Evolutionary conservation across 371 early-diverging fungal species (phyloP), one percentile per base, ranked within the genome.

Genomic region (Lichtheimia corymbifera): DNA sequence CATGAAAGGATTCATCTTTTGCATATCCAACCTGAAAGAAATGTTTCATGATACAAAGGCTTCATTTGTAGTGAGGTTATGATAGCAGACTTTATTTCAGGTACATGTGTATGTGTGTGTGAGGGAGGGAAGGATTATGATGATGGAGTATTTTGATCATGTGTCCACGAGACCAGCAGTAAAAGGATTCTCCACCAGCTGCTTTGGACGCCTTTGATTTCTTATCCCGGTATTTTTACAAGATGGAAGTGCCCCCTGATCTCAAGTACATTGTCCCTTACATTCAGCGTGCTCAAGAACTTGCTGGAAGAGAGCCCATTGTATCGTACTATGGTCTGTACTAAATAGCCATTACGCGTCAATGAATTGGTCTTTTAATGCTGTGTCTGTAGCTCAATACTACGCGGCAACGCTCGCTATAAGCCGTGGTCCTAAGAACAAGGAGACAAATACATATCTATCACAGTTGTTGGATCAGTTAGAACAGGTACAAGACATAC

Each of bases 371-470:
- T 25, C 22, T 50, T 14, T 9, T 44, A 41, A 43, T 59, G 14
- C 35, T 35, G 35, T 35, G 11, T 44, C n/a, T 20, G n/a, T 79
- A 92, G 94, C 92, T 62, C 87, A 88, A 53, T 95, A 88, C 82
- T 95, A 95, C 76, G 95, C 97, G 11, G 94, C 86, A 12, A 89
- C 88, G 55, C 84, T 89, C 12, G 93, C 94, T 13, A 84, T 96
- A 53, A 78, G 80, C 18, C 77, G 74, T 59, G 88, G 86, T 11
- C 68, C 78, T 13, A 80, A 79, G 58, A 79, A 77, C 17, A 79
- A 84, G 47, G 83, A 86, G 9, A 73, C 74, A n/a, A 86, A 91
- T 47, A 55, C 62, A 5, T 96, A 85, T 63, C 64, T 97, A 17
- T 65, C 80, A 7, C 67, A 70, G 4, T 72, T 97, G 7, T 65